Evolutionary conservation across 176 grass and related monocot genomes (phyloP), one percentile per base, ranked within the genome.

Genomic region (Coix lacrymajobi): DNA sequence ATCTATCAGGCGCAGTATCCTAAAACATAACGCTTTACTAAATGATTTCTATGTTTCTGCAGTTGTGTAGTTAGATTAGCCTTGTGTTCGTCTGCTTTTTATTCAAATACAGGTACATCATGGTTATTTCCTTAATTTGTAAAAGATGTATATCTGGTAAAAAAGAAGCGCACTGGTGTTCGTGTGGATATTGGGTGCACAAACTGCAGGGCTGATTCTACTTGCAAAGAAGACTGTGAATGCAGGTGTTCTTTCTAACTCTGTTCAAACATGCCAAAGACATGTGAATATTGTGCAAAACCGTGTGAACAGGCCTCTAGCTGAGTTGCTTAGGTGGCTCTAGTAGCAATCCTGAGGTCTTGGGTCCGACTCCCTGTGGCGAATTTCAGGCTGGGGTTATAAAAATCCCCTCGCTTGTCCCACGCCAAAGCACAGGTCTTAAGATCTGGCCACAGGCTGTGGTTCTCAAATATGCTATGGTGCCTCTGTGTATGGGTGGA

Each of bases 71-170:
- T 81, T 34, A 61, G 29, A 67, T 68, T 39, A 71, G 17, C 20
- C 43, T 67, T 25, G 10, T 81, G 12, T 72, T 76, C 81, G 6
- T 74, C n/a, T 69, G 8, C 29, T 33, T 87, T 92, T 73, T 44
- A 58, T 71, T 39, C 48, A 3, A 37, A 74, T 39, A 72, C 22
- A 46, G 51, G 7, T 52, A 31, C 29, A 65, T 57, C 40, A 43
- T 78, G 3, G 26, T n/a, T 89, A 29, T 85, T 75, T 77, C 78
- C 80, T 91, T 93, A 84, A 95, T 66, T 33, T 32, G 39, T 51
- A 69, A 88, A 84, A 98, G 96, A 98, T 93, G 80, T 98, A 60
- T 98, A 98, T 92, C 84, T 94, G 85, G 85, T 98, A 37, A 98
- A 98, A 87, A 98, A 89, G 89, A 98, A 98, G 77, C 87, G 96